Evolutionary conservation across 108 stramenopile species (phyloP).

Genomic region (Aurantiochytrium sp.): DNA sequence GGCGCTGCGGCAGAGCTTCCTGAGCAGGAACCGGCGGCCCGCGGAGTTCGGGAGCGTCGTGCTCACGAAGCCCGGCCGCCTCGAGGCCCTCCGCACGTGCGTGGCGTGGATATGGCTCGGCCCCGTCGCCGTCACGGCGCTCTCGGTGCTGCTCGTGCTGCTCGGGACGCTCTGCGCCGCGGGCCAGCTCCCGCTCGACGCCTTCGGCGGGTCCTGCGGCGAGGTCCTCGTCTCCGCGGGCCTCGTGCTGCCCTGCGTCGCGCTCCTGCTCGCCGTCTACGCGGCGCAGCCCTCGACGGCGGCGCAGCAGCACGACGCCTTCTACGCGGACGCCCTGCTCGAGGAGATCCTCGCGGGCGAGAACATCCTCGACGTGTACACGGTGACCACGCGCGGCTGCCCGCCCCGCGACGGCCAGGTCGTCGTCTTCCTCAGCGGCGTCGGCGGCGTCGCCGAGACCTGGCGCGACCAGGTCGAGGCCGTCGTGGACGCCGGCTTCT

Average conservation of each 20-base stretch:
- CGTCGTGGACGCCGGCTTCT: neutral
- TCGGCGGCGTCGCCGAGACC: conserved; percentile 7
- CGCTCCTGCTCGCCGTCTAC: neutral
- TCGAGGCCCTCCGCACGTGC: too few species aligned
- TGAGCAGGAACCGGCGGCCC: too few species aligned
- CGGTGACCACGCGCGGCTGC: neutral
- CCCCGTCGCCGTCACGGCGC: too few species aligned
- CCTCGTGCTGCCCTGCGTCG: neutral
- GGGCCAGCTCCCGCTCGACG: too few species aligned
- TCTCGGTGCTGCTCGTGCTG: too few species aligned
- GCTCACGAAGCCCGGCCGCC: too few species aligned
- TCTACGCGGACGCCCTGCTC: neutral
- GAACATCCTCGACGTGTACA: neutral
- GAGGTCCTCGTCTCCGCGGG: neutral
- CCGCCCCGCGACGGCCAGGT: neutral
- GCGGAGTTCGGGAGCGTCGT: too few species aligned
- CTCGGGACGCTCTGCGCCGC: too few species aligned
- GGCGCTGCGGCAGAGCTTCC: too few species aligned
- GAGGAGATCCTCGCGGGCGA: conserved; percentile 10
- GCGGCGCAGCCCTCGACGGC: neutral
- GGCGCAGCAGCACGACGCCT: neutral
- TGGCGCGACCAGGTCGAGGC: neutral
- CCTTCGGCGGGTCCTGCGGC: too few species aligned
- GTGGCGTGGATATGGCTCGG: too few species aligned
- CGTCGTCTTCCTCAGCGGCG: neutral